phyloP scores from a whole-genome alignment of 2,329 filamentous ascomycete genomes.

The Colletotrichum theobromicola region DNA sequence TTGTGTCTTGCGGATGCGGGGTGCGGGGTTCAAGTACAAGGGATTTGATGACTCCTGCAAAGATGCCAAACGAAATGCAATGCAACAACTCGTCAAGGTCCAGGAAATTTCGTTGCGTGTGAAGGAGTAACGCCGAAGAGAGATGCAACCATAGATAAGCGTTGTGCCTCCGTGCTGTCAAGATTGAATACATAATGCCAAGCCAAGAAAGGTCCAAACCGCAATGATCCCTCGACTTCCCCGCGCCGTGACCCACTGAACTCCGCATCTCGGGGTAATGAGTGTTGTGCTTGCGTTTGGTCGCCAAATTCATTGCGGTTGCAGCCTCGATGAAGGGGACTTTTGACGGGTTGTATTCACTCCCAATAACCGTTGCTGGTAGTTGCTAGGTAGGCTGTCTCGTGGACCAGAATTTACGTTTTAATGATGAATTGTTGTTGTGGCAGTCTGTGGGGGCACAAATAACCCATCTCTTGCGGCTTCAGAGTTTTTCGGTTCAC shows the following conservation, averaged over 20 bases:
- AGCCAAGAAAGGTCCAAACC: neutral
- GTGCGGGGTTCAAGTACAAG: neutral
- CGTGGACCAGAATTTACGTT: neutral
- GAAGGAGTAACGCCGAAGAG: neutral
- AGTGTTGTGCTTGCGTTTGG: neutral
- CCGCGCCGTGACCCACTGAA: neutral
- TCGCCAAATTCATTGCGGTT: neutral
- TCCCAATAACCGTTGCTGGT: neutral
- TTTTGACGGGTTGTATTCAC: neutral
- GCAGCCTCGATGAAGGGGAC: neutral
- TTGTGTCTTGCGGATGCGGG: neutral
- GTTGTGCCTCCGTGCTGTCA: neutral
- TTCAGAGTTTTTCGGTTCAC: neutral
- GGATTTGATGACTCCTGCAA: neutral
- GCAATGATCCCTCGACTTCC: neutral
- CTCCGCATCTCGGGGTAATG: neutral
- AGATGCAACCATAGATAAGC: neutral
- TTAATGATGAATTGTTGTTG: too few species aligned
- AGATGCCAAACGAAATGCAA: neutral
- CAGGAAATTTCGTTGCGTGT: neutral
- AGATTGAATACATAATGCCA: neutral
- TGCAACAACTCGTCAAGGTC: neutral
- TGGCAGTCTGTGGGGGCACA: neutral
- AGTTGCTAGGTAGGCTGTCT: neutral
- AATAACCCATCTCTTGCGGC: neutral